Evolutionary conservation across 441 rosid species (phyloP).

Genomic region (Adansonia gregorii): DNA sequence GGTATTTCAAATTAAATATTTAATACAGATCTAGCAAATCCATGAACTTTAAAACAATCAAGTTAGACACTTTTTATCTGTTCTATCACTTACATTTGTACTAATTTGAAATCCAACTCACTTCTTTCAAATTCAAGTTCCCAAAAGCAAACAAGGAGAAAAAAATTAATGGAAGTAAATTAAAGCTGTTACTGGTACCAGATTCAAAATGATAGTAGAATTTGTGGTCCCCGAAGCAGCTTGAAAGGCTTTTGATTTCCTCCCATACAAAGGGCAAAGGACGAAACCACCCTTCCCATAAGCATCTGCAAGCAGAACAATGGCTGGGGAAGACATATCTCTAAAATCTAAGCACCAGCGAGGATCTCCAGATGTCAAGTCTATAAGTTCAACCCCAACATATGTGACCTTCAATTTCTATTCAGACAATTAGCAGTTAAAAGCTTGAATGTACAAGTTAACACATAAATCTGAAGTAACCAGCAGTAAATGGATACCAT

Average conservation of each 20-base stretch:
- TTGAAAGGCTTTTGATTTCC: conserved; percentile 99
- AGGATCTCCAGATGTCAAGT: conserved; percentile 75
- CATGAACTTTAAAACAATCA: not conserved
- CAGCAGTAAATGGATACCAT: conserved; percentile 2
- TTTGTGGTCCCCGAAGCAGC: conserved; percentile 95
- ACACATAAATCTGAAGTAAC: not conserved
- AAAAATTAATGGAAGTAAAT: conserved; percentile 18
- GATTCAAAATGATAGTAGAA: conserved; percentile 71
- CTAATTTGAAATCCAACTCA: not conserved
- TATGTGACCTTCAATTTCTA: conserved; percentile 92
- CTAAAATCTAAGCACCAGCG: conserved; percentile 99
- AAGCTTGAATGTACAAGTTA: conserved; percentile 12
- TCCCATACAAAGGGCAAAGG: conserved; percentile 90
- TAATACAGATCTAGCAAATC: conserved; percentile 14
- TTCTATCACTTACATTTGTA: conserved; percentile 5
- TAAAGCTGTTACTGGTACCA: conserved; percentile 58
- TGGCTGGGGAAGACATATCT: conserved; percentile 93
- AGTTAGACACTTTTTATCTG: not conserved
- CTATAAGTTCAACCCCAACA: conserved; percentile 85
- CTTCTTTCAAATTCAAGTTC: conserved; percentile 15
- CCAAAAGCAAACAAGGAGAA: not conserved
- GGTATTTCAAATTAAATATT: conserved; percentile 1
- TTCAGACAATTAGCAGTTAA: conserved; percentile 22
- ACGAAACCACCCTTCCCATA: conserved; percentile 85
- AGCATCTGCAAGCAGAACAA: conserved; percentile 75